Evolutionary conservation across 441 rosid species (phyloP).

Genomic region (Mallotus japonicus): DNA sequence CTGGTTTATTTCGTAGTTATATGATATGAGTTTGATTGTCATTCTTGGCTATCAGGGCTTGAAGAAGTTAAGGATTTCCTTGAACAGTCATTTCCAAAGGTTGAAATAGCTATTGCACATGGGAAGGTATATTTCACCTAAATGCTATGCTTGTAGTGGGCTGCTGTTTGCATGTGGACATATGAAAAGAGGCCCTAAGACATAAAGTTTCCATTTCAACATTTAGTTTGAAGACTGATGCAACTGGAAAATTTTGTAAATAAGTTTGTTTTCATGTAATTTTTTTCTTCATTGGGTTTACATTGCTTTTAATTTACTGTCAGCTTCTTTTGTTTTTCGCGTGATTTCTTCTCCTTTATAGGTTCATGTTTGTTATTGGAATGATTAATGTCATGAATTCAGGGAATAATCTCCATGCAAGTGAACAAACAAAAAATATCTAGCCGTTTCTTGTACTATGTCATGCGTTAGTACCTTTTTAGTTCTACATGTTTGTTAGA

Average conservation of each 20-base stretch:
- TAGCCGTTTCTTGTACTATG: background rate
- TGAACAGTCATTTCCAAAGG: constrained; percentile 64
- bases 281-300: background rate
- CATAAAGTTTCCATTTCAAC: constrained; percentile 5
- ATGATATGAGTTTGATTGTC: constrained; percentile 12
- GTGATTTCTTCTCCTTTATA: background rate
- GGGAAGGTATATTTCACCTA: constrained; percentile 60
- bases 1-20: constrained; percentile 20
- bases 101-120: constrained; percentile 88
- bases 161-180: background rate
- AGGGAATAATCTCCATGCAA: background rate
- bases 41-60: constrained; percentile 61
- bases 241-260: background rate
- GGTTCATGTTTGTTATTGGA: background rate
- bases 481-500: background rate
- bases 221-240: background rate
- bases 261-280: background rate
- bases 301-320: constrained; percentile 4
- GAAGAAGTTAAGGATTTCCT: constrained; percentile 86
- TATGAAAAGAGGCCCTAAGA: background rate
- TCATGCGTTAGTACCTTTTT: background rate
- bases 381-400: background rate
- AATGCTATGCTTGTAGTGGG: constrained; percentile 1
- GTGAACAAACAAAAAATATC: background rate
- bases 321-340: background rate